Percentiles rank a stretch among this genome's conserved stretches.
Evolutionary conservation across 106 monocot species (phyloP).

Genomic region (Dactylorhiza incarnata): DNA sequence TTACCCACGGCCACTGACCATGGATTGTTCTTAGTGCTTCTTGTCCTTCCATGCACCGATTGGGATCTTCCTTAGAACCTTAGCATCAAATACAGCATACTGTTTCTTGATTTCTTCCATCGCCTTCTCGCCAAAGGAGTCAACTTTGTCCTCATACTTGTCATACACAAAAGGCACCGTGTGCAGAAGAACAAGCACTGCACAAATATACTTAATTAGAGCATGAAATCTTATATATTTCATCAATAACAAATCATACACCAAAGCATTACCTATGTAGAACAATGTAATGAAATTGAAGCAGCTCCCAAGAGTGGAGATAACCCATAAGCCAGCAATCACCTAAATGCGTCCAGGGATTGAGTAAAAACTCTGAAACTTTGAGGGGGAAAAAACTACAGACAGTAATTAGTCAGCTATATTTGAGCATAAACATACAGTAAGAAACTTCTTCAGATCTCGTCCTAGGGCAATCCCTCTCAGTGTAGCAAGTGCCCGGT

Average conservation of each 20-base stretch:
- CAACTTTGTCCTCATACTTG: conserved; percentile 17
- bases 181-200: conserved; percentile 22
- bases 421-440: conserved; percentile 21
- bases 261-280: conserved; percentile 7
- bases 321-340: conserved; percentile 13
- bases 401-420: neutral
- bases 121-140: conserved; percentile 13
- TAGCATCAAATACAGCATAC: conserved; percentile 6
- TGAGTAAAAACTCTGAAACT: neutral
- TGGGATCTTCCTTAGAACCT: conserved; percentile 12
- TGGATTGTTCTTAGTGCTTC: neutral
- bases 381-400: neutral
- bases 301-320: conserved; percentile 9
- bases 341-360: conserved; percentile 5
- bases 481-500: conserved; percentile 15
- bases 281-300: conserved; percentile 9
- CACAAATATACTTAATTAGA: neutral
- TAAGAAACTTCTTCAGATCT: conserved; percentile 44
- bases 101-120: conserved; percentile 18
- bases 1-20: neutral
- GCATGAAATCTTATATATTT: neutral
- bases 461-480: conserved; percentile 37
- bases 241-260: neutral
- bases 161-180: conserved; percentile 18
- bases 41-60: conserved; percentile 11